phyloP scores from a whole-genome alignment of 305 asterid genomes.

The Fraxinus floribunda region DNA sequence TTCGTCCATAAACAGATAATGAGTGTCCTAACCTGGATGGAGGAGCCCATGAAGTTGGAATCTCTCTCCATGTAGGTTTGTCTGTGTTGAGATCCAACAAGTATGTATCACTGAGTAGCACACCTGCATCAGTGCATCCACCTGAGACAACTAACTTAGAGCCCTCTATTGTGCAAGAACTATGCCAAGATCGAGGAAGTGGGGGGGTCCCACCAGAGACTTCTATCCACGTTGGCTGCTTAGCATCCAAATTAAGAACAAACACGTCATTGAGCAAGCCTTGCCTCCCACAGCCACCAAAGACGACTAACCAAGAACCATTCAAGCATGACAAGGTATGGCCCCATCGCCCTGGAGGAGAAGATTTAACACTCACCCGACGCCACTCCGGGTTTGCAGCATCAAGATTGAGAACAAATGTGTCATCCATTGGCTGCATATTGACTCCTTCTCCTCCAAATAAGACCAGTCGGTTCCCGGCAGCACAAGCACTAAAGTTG shows the following conservation, averaged over 20 bases:
- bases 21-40: conserved; percentile 89
- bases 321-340: conserved; percentile 84
- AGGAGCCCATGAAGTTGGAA: conserved; percentile 70
- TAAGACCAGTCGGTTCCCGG: conserved; percentile 78
- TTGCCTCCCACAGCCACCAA: conserved; percentile 88
- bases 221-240: conserved; percentile 91
- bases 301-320: conserved; percentile 83
- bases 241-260: conserved; percentile 82
- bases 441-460: conserved; percentile 96
- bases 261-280: conserved; percentile 91
- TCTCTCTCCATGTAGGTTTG: conserved; percentile 80
- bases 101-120: conserved; percentile 73
- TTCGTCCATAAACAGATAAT: conserved; percentile 73
- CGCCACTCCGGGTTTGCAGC: conserved; percentile 79
- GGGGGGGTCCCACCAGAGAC: conserved; percentile 80
- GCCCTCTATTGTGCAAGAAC: conserved; percentile 93
- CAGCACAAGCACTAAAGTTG: conserved; percentile 94
- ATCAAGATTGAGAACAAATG: conserved; percentile 87
- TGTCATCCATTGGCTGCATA: conserved; percentile 98
- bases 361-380: conserved; percentile 68
- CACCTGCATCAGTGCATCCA: conserved; percentile 93
- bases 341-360: conserved; percentile 99
- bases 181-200: conserved; percentile 88
- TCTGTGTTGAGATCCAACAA: conserved; percentile 67
- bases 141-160: conserved; percentile 87